Base-by-base conservation (phyloP, 805 yeast species). In the Cyberlindnera maclurae region DNA sequence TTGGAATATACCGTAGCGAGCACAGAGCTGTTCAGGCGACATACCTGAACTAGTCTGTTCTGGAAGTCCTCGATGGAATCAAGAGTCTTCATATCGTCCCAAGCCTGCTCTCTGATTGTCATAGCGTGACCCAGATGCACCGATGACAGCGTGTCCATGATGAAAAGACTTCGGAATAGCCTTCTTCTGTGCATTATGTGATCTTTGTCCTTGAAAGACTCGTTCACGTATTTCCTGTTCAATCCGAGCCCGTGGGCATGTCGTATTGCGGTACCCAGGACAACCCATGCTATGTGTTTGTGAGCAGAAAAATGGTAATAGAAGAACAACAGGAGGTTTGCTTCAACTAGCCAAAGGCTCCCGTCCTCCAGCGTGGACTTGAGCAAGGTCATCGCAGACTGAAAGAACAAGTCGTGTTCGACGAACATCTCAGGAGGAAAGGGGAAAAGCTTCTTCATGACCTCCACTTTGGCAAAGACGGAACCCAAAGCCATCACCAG, bases 241-340 rank as follows among this genome's bases (percentile, higher is more conserved):
- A 68, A 42, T 0, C 74, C 75, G 36, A 68, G 48, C 0, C 69
- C 55, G 47, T 64, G 69, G 0, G 71, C 72, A 45, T 60, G 55
- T 20, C 68, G 52, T n/a, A 70, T 65, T 2, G 71, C 66, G 15
- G 47, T 43, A 8, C 72, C 71, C 17, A 70, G 45, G 44, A 60
- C 60, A 12, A 68, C 53, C 74, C 74, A 70, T 5, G 73, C 66
- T 0, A 67, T 54, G 34, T 59, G 59, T 40, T 68, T 58, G 35
- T 61, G 62, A 9, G 69, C 63, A n/a, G 57, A 57, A 24, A 58
- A 51, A 36, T 65, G 69, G 40, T 69, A 63, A 46, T 58, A 68
- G 44, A 68, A 59, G 45, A 59, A 66, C 27, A 62, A 53, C 16
- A 71, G 45, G 24, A 65, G 44, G 41, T 68, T 56, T 4, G 65